phyloP scores from a whole-genome alignment of 2,329 filamentous ascomycete species.

The Chaetomiaceae sp. region DNA sequence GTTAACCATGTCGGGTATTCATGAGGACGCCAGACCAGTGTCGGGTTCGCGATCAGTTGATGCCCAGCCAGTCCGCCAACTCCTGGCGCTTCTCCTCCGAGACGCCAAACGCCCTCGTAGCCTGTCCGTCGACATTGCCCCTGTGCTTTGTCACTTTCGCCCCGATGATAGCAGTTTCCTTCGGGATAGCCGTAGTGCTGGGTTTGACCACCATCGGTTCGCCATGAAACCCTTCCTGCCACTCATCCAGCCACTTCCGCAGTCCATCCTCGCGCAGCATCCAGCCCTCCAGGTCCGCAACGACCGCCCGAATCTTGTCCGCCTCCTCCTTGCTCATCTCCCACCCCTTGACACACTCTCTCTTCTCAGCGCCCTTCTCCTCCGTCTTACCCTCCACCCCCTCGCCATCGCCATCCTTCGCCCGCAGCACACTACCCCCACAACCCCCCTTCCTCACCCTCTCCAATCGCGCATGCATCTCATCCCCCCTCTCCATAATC shows the following conservation, averaged over 20 bases:
- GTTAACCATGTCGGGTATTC: too few species aligned
- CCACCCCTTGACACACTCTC: background rate
- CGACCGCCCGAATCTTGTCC: background rate
- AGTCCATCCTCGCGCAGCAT: slow-evolving; percentile 1
- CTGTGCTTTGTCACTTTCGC: too few species aligned
- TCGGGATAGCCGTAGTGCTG: background rate
- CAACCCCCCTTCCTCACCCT: background rate
- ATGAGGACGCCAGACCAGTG: too few species aligned
- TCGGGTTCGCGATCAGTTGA: background rate
- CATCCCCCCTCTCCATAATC: slow-evolving; percentile 17
- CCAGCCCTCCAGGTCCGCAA: background rate
- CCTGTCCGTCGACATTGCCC: too few species aligned
- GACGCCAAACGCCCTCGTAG: background rate
- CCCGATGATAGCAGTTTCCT: background rate
- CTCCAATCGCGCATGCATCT: background rate
- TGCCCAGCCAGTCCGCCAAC: background rate
- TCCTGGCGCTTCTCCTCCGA: slow-evolving; percentile 1
- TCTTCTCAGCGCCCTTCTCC: background rate
- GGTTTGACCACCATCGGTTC: background rate
- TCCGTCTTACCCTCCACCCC: background rate
- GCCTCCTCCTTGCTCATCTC: background rate
- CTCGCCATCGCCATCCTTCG: background rate
- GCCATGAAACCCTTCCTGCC: background rate
- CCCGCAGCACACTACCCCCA: background rate
- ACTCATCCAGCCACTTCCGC: slow-evolving; percentile 6